Percentiles rank a stretch among this genome's conserved stretches.
Evolutionary conservation across 2,329 filamentous ascomycete genomes (phyloP).

Genomic region (Scedosporium apiospermum): DNA sequence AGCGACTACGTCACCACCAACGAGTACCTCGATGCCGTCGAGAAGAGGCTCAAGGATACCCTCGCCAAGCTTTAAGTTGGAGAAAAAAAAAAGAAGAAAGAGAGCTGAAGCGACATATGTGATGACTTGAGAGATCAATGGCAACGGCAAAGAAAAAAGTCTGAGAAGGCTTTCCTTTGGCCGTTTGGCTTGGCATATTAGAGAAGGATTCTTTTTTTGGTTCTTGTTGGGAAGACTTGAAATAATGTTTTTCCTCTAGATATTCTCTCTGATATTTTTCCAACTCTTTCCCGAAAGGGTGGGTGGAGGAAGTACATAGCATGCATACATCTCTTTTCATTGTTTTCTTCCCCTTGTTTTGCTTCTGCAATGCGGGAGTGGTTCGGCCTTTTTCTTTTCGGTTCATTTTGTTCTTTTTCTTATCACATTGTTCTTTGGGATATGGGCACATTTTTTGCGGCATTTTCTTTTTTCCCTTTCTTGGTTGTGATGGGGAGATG

Average conservation of each 20-base stretch:
- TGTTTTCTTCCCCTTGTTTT: neutral
- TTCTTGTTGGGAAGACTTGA: neutral
- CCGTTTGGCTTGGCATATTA: neutral
- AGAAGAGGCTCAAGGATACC: slow-evolving; percentile 74
- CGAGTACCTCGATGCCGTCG: slow-evolving; percentile 87
- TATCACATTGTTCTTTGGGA: neutral
- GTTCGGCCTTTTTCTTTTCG: too few species aligned
- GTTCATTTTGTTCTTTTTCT: neutral
- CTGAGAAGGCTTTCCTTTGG: too few species aligned
- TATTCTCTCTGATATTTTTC: neutral
- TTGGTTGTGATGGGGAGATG: neutral
- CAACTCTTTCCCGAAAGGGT: neutral
- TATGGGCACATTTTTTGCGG: neutral
- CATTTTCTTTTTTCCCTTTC: neutral
- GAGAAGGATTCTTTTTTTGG: neutral
- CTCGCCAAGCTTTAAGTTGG: slow-evolving; percentile 26
- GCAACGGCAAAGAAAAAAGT: too few species aligned
- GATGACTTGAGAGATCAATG: too few species aligned
- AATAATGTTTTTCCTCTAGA: neutral
- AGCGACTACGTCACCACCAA: slow-evolving; percentile 83
- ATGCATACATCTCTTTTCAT: neutral
- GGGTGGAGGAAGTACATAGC: neutral
- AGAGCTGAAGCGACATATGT: too few species aligned
- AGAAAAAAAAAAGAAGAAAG: too few species aligned
- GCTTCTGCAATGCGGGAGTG: too few species aligned